Evolutionary conservation across 2,329 filamentous ascomycete species (phyloP).

Genomic region (Fusarium sp.): DNA sequence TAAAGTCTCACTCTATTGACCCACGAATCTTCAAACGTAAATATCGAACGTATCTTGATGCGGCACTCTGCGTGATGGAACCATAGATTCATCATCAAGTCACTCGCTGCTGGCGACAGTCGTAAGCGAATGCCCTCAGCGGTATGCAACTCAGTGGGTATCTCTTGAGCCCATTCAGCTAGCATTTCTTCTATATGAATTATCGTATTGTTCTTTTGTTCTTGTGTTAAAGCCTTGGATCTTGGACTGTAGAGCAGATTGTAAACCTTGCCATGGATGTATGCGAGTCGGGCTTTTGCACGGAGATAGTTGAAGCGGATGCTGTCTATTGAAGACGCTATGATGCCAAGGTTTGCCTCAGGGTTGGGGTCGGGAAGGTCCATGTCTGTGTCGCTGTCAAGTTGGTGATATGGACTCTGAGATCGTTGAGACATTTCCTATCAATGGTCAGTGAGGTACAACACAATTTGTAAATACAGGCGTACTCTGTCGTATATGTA

Average conservation of each 20-base stretch:
- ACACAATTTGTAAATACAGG: not conserved
- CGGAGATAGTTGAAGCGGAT: constrained; percentile 31
- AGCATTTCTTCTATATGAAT: constrained; percentile 18
- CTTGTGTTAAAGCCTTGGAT: not conserved
- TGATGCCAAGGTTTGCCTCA: constrained; percentile 24
- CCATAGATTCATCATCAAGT: constrained; percentile 24
- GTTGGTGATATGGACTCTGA: constrained; percentile 49
- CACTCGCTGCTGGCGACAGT: not conserved
- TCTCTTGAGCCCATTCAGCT: constrained; percentile 23
- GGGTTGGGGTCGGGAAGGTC: constrained; percentile 31
- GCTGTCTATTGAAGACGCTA: constrained; percentile 1
- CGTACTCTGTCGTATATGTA: constrained; percentile 50
- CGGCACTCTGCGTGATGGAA: constrained; percentile 34
- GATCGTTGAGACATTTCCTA: constrained; percentile 52
- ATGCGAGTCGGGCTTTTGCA: constrained; percentile 25
- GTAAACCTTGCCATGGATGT: constrained; percentile 36
- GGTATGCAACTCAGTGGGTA: constrained; percentile 12
- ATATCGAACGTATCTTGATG: constrained; percentile 30
- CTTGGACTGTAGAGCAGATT: constrained; percentile 32
- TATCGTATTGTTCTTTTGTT: not conserved
- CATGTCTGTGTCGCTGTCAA: constrained; percentile 52
- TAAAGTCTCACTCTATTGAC: constrained; percentile 28
- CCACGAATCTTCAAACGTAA: constrained; percentile 36
- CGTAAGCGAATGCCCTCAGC: not conserved
- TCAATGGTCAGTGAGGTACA: not conserved